Evolutionary conservation across 345 rosid genomes (phyloP).

Genomic region (Excoecaria cochinchinensis): DNA sequence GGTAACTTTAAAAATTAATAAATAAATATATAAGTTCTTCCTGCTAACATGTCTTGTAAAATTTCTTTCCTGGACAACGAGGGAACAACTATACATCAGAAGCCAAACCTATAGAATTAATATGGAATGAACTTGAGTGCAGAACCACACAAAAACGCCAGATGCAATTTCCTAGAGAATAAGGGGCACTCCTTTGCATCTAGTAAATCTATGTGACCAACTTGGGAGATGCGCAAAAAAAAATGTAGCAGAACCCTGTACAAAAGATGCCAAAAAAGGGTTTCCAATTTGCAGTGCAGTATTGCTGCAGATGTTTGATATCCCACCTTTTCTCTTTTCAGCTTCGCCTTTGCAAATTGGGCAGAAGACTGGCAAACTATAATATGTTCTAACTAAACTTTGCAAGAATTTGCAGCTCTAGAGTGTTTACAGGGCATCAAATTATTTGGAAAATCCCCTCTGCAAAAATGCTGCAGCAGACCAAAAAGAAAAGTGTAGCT

Average conservation of each 20-base stretch:
- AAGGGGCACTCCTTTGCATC: not conserved
- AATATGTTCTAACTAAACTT: not conserved
- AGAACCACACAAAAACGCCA: not conserved
- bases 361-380: not conserved
- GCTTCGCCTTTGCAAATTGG: not conserved
- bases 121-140: not conserved
- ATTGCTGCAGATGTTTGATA: not conserved
- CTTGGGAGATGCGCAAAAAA: not conserved
- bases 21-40: not conserved
- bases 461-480: not conserved
- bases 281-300: not conserved
- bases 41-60: not conserved
- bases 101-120: not conserved
- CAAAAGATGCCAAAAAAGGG: not conserved
- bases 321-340: not conserved
- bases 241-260: not conserved
- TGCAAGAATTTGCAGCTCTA: not conserved
- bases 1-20: not conserved
- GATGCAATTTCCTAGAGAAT: conserved; percentile 1
- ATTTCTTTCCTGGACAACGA: too few relatives aligned
- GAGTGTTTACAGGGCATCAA: not conserved
- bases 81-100: too few relatives aligned
- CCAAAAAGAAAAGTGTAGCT: not conserved
- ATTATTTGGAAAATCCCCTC: not conserved
- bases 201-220: conserved; percentile 5